Base-by-base conservation (phyloP, 1,284 basidiomycete species). In the Ganoderma lingzhi region DNA sequence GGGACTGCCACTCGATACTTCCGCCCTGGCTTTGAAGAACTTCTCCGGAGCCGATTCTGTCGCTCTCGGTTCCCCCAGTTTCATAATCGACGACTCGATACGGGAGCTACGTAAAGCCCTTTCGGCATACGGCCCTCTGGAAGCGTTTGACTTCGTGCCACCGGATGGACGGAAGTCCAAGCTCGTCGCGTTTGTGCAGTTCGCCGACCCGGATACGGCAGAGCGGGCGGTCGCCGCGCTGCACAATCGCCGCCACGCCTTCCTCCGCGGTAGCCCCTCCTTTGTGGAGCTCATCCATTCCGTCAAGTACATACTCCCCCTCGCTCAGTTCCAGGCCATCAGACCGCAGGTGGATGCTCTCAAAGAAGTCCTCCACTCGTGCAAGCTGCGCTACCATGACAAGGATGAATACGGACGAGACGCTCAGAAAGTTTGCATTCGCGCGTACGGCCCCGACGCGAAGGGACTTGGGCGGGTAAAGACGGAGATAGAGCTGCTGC, bases 371-470 rank as follows among this genome's bases (percentile, higher is more conserved):
- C 67, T 69, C 10, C 67, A 72, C 42, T 69, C 76, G 48, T 82
- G 79, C 72, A 79, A 74, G 65, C 73, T 85, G n/a, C 79, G 77
- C 14, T 79, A 77, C 62, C 80, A 81, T 58, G 79, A 80, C 55
- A 70, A 72, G 37, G 78, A 79, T 62, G 70, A 73, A 55, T 63
- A 64, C 8, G 77, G 74, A 1, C 14, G 35, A 1, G 45, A 60
- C 0, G 41, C 66, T 12, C 74, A 79, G 53, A 76, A 77, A 6
- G 78, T 81, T n/a, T 78, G 77, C 64, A 68, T 87, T 32, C 82
- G 83, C 44, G 75, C 86, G 14, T 82, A 82, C 71, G 79, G 82
- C 1, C 75, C 80, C 9, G 78, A 84, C 55, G 71, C 76, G 6
- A 73, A 77, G 35, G 66, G 73, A 1, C 83, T 87, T 45, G 78